Base-by-base conservation (phyloP, 2,329 filamentous ascomycete species). In the Pyrenophora tritici-repentis region DNA sequence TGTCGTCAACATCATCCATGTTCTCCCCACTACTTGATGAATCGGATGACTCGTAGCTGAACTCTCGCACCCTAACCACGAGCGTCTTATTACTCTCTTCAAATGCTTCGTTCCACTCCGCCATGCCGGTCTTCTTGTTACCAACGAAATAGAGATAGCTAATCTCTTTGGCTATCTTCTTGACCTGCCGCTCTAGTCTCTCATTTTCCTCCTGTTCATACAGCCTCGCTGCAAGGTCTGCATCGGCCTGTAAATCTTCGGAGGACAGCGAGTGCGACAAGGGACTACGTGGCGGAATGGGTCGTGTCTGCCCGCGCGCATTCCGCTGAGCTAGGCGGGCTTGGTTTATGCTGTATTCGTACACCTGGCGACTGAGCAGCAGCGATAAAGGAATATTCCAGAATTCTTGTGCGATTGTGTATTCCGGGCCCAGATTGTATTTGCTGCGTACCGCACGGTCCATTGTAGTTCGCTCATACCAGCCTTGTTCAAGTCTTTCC, bases 101-200 rank as follows among this genome's bases (percentile, higher is more conserved):
- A 18, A 55, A 52, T 9, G 64, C 61, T 2, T 56, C 56, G 10
- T 37, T 53, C 63, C 59, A 63, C 4, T 44, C 34, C 13, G 56
- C 50, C 29, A 57, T 6, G 6, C 53, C 39, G 13, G 56, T 53
- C 4, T 49, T 16, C 1, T 37, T 37, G 10, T 32, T 37, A 3
- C 61, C 66, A 2, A 68, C 56, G 20, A 67, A 65, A 40, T 68
- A 68, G 13, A 71, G 49, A 36, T 64, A 70, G 8, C 67, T 64
- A 12, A 69, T 59, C n/a, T 68, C 57, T 8, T 50, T 40, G 14
- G 54, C 60, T 1, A 56, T 54, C 24, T 54, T 62, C n/a, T 29
- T 42, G 2, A 52, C 44, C 20, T 45, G 22, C 13, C 48, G 52
- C 33, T 59, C 53, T 31, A 57, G 14, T 18, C 58, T 47, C 6